These are phyloP conservation scores for Coemansia erecta DNA, from an alignment of 192 early-diverging fungal species.

Conservation along the genomic window DNA sequence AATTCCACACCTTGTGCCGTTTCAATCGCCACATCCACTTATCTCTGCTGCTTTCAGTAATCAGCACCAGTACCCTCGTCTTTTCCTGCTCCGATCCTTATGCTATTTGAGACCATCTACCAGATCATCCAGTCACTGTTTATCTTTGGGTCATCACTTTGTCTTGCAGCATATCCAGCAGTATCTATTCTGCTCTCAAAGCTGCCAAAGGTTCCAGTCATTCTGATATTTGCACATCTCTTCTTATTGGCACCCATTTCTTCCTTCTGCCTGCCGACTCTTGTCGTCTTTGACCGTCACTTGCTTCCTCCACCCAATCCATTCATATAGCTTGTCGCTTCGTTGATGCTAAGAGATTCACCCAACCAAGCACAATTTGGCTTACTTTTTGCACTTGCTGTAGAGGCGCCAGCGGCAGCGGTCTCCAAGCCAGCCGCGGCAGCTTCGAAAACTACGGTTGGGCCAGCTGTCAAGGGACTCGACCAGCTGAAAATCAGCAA, in stretches of 20 bases:
- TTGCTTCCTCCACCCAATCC: constrained; percentile 11
- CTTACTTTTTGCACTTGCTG: neutral
- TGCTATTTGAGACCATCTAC: neutral
- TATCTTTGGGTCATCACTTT: neutral
- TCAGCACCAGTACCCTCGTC: too few relatives aligned
- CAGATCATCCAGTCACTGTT: neutral
- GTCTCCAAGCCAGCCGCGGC: neutral
- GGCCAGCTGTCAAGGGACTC: constrained; percentile 22
- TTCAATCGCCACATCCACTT: too few relatives aligned
- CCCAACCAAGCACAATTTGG: neutral
- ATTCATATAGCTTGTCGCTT: constrained; percentile 1
- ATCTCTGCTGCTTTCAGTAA: too few relatives aligned
- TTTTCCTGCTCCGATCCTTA: neutral
- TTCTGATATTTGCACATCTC: neutral
- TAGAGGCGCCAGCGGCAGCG: constrained; percentile 13
- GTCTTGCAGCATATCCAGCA: neutral
- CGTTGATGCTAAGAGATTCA: constrained; percentile 20
- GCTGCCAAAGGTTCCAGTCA: too few relatives aligned
- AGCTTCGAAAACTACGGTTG: neutral
- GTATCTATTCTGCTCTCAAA: too few relatives aligned
- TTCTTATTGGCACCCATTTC: neutral
- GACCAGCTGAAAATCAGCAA: constrained; percentile 24
- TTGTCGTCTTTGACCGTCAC: neutral
- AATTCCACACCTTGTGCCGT: too few relatives aligned
- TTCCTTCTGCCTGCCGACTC: neutral